phyloP scores from a whole-genome alignment of 371 early-diverging fungal species.

The Circinella minor region DNA sequence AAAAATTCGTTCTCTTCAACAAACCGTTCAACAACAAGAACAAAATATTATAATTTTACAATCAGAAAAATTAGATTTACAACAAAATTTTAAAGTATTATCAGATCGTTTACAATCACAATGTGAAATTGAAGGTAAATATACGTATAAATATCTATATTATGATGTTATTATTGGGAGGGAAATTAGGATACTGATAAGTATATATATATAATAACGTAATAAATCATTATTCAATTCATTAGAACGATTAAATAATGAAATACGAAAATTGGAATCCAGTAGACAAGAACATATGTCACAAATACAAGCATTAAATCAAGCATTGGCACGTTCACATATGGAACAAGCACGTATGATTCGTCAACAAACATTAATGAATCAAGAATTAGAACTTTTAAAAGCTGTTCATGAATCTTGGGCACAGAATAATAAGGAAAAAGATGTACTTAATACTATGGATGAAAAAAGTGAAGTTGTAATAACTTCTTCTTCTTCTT shows the following conservation, averaged over 20 bases:
- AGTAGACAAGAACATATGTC: conserved; percentile 7
- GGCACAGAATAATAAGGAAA: background rate
- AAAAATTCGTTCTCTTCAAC: conserved; percentile 17
- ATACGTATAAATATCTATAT: too few species aligned
- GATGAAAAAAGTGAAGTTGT: too few species aligned
- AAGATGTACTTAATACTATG: too few species aligned
- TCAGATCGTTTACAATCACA: background rate
- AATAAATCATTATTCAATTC: background rate
- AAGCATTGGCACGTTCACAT: conserved; percentile 15
- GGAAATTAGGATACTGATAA: too few species aligned
- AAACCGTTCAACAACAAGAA: conserved; percentile 10
- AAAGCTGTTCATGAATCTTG: conserved; percentile 10
- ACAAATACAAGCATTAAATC: conserved; percentile 13
- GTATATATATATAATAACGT: background rate
- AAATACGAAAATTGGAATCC: conserved; percentile 17
- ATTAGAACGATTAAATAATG: conserved; percentile 11
- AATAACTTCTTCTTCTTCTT: too few species aligned
- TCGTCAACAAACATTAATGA: conserved; percentile 14
- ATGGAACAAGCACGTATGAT: conserved; percentile 20
- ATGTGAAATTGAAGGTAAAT: background rate
- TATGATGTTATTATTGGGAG: too few species aligned
- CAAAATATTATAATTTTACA: background rate
- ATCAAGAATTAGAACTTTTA: conserved; percentile 20
- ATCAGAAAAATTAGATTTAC: conserved; percentile 8
- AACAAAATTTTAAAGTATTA: background rate